These are phyloP conservation scores for Moelleriella libera DNA, from an alignment of 2,329 filamentous ascomycete species.

Conservation along the genomic window DNA sequence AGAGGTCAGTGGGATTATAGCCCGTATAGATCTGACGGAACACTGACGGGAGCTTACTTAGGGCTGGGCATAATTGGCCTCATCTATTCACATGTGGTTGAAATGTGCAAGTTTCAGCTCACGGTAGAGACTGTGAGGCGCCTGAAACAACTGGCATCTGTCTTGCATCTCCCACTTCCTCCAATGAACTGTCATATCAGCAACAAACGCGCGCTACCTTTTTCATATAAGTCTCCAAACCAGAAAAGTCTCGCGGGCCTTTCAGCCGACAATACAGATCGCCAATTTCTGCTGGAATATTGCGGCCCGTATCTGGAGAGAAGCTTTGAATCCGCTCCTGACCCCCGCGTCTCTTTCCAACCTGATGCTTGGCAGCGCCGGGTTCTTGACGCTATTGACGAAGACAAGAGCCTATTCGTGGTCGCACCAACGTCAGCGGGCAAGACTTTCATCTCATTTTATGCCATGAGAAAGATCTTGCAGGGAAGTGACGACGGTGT, in stretches of 20 bases:
- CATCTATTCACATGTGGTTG: neutral
- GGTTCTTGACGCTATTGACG: constrained; percentile 61
- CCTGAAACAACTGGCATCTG: neutral
- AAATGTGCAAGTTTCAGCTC: neutral
- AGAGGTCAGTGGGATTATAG: neutral
- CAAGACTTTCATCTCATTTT: constrained; percentile 76
- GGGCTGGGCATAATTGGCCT: neutral
- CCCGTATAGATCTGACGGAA: neutral
- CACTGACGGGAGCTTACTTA: neutral
- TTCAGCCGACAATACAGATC: neutral
- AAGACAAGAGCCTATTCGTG: constrained; percentile 55
- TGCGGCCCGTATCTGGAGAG: constrained; percentile 59
- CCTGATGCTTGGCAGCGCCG: constrained; percentile 66
- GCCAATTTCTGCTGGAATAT: constrained; percentile 16
- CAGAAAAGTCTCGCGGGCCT: neutral
- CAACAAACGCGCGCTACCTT: neutral
- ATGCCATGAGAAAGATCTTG: constrained; percentile 67
- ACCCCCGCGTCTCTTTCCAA: constrained; percentile 54
- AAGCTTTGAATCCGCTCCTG: constrained; percentile 53
- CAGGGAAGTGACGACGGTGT: constrained; percentile 54
- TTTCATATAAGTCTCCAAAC: neutral
- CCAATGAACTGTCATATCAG: neutral
- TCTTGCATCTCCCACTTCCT: neutral
- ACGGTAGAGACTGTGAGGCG: neutral
- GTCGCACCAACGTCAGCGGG: constrained; percentile 67